Percentiles rank a stretch among this genome's conserved stretches.
phyloP scores from a whole-genome alignment of 495 filamentous ascomycete species.

The Tuber indicum region DNA sequence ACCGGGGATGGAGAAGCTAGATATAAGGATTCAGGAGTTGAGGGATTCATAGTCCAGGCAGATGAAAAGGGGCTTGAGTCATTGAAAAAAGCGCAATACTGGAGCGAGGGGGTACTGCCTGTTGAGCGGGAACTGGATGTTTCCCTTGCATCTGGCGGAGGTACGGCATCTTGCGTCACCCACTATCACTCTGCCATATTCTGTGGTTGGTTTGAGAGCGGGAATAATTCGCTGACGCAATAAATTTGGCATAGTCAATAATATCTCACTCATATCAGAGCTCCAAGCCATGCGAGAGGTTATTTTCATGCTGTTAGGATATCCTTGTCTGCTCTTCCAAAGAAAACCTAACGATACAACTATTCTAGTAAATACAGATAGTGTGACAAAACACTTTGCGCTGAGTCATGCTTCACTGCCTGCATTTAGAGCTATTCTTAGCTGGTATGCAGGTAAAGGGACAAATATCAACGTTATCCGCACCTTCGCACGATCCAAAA shows the following conservation, averaged over 20 bases:
- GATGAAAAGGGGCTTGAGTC: constrained; percentile 28
- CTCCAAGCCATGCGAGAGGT: constrained; percentile 68
- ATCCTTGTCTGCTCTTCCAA: constrained; percentile 67
- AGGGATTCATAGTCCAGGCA: constrained; percentile 21
- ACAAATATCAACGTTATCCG: constrained; percentile 45
- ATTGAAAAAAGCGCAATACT: constrained; percentile 39
- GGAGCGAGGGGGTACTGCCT: constrained; percentile 35
- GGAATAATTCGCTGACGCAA: constrained; percentile 27
- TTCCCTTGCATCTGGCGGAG: constrained; percentile 42
- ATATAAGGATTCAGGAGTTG: constrained; percentile 16
- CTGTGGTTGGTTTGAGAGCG: neutral
- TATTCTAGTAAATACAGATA: constrained; percentile 19
- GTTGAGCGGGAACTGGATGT: constrained; percentile 44
- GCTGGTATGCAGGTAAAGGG: constrained; percentile 42
- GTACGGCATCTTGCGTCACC: constrained; percentile 38
- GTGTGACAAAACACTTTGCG: constrained; percentile 34
- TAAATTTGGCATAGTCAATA: constrained; percentile 38
- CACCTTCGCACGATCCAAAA: constrained; percentile 39
- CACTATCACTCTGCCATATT: constrained; percentile 2
- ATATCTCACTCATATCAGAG: constrained; percentile 57
- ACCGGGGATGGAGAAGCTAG: constrained; percentile 9
- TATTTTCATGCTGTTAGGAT: constrained; percentile 74
- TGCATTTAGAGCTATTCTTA: constrained; percentile 37
- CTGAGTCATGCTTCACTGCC: constrained; percentile 42
- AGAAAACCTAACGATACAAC: constrained; percentile 41